Base-by-base conservation (phyloP, 495 filamentous ascomycete genomes). In the Xanthoparmelia taractica region DNA sequence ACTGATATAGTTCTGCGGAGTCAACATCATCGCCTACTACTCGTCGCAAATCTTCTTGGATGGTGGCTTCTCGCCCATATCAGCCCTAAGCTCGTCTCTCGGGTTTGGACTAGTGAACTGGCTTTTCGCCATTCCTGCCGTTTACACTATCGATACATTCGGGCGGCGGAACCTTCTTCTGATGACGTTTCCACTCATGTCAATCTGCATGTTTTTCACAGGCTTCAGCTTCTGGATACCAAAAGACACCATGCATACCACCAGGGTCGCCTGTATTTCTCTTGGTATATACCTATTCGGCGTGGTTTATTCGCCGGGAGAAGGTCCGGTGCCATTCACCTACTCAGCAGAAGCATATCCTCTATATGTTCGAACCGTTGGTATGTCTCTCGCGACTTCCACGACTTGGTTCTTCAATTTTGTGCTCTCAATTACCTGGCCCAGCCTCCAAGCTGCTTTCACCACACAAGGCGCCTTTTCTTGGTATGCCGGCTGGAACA, bases 341-440 rank as follows among this genome's bases (percentile, higher is more conserved):
- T 94, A 95, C 70, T 87, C 84, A 7, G 90, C 90, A 5, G 90
- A 94, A 70, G 89, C 85, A 1, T 90, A 87, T 70, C 90, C 90
- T 2, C 73, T 92, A 1, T 87, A 89, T 66, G 80, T 90, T n/a
- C 84, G 89, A 4, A 79, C 83, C 0, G 78, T 87, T 38, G 87
- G 87, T 10, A 90, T 90, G 86, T 78, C 78, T 0, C 73, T 84
- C 2, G 86, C 85, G 0, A 89, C 87, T 0, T 84, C 87, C 0
- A 90, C 85, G 2, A 86, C 81, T 1, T 88, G 85, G 83, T 82
- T 85, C 74, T 87, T 88, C 72, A 88, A 88, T 61, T 82, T 83
- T 65, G 70, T 90, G 0, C 73, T 90, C 2, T 79, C 82, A 2
- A 76, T 91, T 25, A 88, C 88, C 12, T 88, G 83, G 80, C 88